Evolutionary conservation across 2,329 filamentous ascomycete species (phyloP), one percentile per base, ranked within the genome.

Genomic region (Grosmannia serpens): DNA sequence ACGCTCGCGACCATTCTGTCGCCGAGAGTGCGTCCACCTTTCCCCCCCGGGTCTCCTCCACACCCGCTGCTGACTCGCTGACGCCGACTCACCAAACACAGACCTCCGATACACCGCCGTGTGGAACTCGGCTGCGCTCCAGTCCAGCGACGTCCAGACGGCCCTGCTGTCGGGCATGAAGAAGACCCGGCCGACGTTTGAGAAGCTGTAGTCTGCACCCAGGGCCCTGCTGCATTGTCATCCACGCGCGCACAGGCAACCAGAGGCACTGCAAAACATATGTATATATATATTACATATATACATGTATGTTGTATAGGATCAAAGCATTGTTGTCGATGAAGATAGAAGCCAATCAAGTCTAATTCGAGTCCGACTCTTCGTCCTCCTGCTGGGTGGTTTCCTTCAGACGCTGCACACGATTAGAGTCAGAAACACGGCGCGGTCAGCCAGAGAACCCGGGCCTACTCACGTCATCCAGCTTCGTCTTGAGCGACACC

Each of bases 61-160:
- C 29, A 17, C n/a, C 29, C 20, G 47, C 55, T 31, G 35, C 58
- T 57, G 24, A 44, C 58, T 33, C 27, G 24, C 58, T 50, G 10
- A 4, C 29, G 20, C 29, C 15, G 8, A 17, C n/a, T 20, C 2
- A 9, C 20, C 17, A 10, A 44, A 44, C n/a, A 17, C 62, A 86
- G 84, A 84, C 53, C 73, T 97, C 69, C 82, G 83, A 59, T 96
- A 96, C 71, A 95, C 91, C 4, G 80, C 83, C 13, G 79, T 94
- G 1, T 96, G 91, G 92, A 97, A 97, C 68, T 81, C 84, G 65
- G 87, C 84, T 2, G 88, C 88, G 67, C 69, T 96, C 65, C 91
- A 96, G 75, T 88, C 89, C 8, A 75, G 77, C 56, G 92, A 97
- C 75, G 80, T 96, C 50, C 74, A 82, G 67, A 75, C 79, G 60